Evolutionary conservation across 2,329 filamentous ascomycete species (phyloP), one percentile per base, ranked within the genome.

Genomic region (Claviceps sorghi): DNA sequence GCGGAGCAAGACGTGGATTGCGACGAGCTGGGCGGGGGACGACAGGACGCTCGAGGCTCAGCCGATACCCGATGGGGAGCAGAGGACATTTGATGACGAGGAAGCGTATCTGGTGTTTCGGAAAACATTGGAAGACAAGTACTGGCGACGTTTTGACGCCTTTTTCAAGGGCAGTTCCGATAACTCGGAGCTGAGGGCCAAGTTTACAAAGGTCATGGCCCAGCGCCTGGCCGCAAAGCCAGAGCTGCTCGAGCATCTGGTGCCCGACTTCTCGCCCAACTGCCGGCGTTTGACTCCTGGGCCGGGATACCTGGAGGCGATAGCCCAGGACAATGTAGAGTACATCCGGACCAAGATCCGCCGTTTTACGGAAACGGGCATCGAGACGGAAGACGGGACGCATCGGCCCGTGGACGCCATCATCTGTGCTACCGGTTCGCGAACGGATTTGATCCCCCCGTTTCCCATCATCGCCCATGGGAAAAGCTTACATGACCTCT

Each of bases 361-460:
- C 19, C 69, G 72, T 0, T 79, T 87, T 56, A 83, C 78, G 0
- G 67, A 69, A 40, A 78, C 70, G 0, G 80, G 80, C 0, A 82
- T 86, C 46, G 72, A 79, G 57, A 83, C 79, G 0, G 65, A 63
- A 0, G 80, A 85, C 56, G 81, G 80, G 2, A 61, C 61, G 0
- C 69, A 76, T 32, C 67, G 79, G 3, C 71, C 78, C 17, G 79
- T 83, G 0, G 82, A 85, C 54, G 78, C 79, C 15, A 69, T 86
- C 5, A 79, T 87, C 57, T 86, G 82, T 58, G 79, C 82, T 1
- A 88, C 84, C 0, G 84, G 84, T 1, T 80, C 80, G 9, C 82
- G 84, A 57, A 71, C 74, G 11, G 73, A 79, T 56, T 71, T 77
- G 64, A 67, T 75, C 0, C 80, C 80, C 0, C 74, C 74, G 0